Evolutionary conservation across 805 yeast genomes (phyloP).

Genomic region (Ogataea nitratoaversa): DNA sequence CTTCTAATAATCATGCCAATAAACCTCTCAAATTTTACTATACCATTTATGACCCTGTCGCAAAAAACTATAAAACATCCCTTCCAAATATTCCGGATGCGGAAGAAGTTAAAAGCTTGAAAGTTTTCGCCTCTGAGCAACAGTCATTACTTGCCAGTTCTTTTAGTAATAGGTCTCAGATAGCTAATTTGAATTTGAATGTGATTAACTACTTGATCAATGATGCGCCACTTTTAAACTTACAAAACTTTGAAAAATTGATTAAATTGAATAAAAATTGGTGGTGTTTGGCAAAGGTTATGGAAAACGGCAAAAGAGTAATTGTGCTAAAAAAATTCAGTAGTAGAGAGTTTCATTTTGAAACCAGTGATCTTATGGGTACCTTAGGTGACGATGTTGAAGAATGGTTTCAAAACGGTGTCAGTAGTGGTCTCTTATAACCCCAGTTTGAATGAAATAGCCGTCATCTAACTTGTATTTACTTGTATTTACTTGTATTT

Average conservation of each 20-base stretch:
- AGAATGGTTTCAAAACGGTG: constrained; percentile 17
- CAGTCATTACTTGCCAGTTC: neutral
- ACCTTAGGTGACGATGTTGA: constrained; percentile 25
- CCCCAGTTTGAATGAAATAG: too few species aligned
- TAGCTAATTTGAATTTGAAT: constrained; percentile 18
- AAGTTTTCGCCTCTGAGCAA: constrained; percentile 3
- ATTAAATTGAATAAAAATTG: constrained; percentile 22
- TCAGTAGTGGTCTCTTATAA: neutral
- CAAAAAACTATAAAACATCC: constrained; percentile 21
- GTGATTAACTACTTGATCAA: constrained; percentile 16
- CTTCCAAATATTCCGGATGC: constrained; percentile 28
- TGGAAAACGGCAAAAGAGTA: constrained; percentile 10
- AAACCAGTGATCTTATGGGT: constrained; percentile 12
- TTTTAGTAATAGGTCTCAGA: constrained; percentile 11
- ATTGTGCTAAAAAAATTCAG: constrained; percentile 19
- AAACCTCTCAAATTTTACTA: constrained; percentile 18
- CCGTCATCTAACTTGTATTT: too few species aligned
- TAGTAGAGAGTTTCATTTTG: constrained; percentile 13
- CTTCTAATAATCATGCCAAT: neutral
- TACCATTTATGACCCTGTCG: constrained; percentile 18
- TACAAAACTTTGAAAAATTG: constrained; percentile 17
- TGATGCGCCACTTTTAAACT: constrained; percentile 10
- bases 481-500: too few species aligned
- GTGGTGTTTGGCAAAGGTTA: constrained; percentile 23
- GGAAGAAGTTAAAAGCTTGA: constrained; percentile 13